Evolutionary conservation across 345 rosid genomes (phyloP).

Genomic region (Sonneratia alba): DNA sequence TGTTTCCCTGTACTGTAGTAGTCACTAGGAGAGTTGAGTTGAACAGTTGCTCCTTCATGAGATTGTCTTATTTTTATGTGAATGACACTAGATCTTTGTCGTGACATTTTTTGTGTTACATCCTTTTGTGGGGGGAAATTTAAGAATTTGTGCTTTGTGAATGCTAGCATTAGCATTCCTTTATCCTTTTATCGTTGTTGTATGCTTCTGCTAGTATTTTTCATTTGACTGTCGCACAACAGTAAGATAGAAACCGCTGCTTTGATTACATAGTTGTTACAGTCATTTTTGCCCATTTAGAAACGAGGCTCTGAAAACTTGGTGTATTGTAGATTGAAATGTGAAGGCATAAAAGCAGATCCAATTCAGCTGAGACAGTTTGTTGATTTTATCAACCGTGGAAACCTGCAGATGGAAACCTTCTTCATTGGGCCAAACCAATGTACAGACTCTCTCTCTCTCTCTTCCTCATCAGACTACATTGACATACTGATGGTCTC

Average conservation of each 20-base stretch:
- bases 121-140: too few relatives aligned
- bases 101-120: too few relatives aligned
- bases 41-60: background rate
- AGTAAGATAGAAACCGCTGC: background rate
- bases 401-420: conserved; percentile 53
- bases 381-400: conserved; percentile 51
- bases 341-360: conserved; percentile 53
- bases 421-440: conserved; percentile 64
- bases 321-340: conserved; percentile 44
- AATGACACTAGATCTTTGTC: background rate
- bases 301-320: conserved; percentile 12
- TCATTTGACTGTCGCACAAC: background rate
- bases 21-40: background rate
- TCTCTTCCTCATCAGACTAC: background rate
- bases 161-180: background rate
- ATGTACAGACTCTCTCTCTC: conserved; percentile 30
- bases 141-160: too few relatives aligned
- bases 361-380: conserved; percentile 54
- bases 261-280: background rate
- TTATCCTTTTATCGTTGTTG: background rate
- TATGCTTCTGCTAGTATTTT: background rate
- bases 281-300: background rate
- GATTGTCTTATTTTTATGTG: background rate
- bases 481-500: background rate
- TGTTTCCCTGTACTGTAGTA: background rate